Evolutionary conservation across 371 early-diverging fungal species (phyloP).

Genomic region (Mucor plumbeus): DNA sequence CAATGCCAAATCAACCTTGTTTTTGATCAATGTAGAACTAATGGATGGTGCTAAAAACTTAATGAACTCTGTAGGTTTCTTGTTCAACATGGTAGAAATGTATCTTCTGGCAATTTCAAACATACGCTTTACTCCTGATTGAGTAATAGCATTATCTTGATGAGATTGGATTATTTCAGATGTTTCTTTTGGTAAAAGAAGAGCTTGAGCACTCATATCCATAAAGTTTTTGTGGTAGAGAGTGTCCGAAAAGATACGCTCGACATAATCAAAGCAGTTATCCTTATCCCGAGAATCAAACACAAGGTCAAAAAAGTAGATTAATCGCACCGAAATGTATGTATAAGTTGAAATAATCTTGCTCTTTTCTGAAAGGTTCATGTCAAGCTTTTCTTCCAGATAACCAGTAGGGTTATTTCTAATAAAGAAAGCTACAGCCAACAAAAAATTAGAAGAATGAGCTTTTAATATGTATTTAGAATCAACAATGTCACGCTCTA

Average conservation of each 20-base stretch:
- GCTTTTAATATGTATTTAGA: conserved; percentile 6
- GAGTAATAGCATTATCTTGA: conserved; percentile 26
- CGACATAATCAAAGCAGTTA: conserved; percentile 9
- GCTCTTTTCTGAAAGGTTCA: conserved; percentile 19
- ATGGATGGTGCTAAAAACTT: conserved; percentile 16
- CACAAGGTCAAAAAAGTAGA: conserved; percentile 28
- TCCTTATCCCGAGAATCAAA: conserved; percentile 1
- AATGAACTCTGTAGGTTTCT: conserved; percentile 13
- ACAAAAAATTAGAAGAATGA: conserved; percentile 20
- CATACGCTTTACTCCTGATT: conserved; percentile 20
- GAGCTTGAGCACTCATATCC: conserved; percentile 20
- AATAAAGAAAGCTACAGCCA: conserved; percentile 22
- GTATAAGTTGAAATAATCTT: conserved; percentile 26
- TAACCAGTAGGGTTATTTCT: conserved; percentile 14
- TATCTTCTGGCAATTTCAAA: conserved; percentile 20
- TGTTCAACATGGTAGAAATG: conserved; percentile 20
- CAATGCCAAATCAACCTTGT: neutral
- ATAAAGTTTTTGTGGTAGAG: conserved; percentile 16
- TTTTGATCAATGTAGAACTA: neutral
- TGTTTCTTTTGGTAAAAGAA: conserved; percentile 36
- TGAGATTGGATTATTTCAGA: conserved; percentile 34
- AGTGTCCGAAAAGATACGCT: conserved; percentile 1
- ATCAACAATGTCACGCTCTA: conserved; percentile 34
- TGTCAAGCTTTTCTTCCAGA: conserved; percentile 6
- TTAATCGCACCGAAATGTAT: conserved; percentile 24